Conservation (phyloP, 345 rosid genomes). For the Hibiscus tridactylites region DNA sequence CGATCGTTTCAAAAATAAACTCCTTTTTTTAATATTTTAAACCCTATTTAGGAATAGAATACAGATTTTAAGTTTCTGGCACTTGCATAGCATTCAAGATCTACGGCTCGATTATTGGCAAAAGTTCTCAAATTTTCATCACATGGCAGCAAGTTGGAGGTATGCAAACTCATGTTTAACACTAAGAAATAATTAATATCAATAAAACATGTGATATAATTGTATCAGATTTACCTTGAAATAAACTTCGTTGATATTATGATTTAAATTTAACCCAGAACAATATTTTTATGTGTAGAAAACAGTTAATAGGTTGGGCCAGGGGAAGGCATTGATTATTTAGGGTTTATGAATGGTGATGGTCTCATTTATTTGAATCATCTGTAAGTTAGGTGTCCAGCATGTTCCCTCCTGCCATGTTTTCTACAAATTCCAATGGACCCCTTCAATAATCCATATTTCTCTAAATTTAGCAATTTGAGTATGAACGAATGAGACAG, state of each 20-base stretch:
- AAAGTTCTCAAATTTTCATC: neutral
- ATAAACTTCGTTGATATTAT: too few species aligned
- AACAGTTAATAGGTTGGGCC: too few species aligned
- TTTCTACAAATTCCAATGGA: neutral
- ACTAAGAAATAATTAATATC: too few species aligned
- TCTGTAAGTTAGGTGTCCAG: neutral
- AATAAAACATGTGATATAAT: too few species aligned
- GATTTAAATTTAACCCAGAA: too few species aligned
- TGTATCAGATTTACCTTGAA: too few species aligned
- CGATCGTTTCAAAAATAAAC: neutral
- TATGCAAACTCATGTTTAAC: too few species aligned
- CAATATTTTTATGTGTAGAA: too few species aligned
- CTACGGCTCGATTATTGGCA: neutral
- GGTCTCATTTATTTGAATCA: neutral
- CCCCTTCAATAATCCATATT: neutral
- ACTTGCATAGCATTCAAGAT: neutral
- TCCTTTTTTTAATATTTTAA: too few species aligned
- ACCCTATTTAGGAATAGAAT: neutral
- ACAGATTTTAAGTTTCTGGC: neutral
- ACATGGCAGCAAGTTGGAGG: neutral
- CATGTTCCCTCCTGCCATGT: neutral
- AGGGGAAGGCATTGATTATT: too few species aligned
- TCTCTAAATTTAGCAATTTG: neutral
- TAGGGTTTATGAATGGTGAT: too few species aligned
- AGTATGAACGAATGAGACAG: neutral